Percentiles rank a stretch among this genome's conserved stretches.
Evolutionary conservation across 345 rosid genomes (phyloP).

Genomic region (Eucalyptus pauciflora): DNA sequence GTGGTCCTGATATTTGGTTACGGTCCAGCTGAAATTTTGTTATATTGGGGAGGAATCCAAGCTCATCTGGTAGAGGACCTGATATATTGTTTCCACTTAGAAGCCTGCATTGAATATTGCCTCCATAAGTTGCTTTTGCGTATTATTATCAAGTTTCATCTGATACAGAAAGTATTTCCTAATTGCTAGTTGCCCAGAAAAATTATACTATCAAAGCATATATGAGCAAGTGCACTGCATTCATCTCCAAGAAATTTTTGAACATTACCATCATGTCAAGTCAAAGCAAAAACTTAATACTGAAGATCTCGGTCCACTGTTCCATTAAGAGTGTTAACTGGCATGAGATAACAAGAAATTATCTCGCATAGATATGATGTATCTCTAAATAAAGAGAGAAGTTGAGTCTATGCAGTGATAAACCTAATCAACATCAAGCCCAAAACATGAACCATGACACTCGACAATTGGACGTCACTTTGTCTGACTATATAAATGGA

Average conservation of each 20-base stretch:
- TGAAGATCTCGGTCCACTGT: not conserved
- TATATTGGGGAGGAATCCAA: conserved; percentile 74
- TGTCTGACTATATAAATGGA: not conserved
- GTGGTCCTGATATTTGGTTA: conserved; percentile 65
- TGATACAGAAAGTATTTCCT: not conserved
- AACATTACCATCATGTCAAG: not conserved
- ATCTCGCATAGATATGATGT: not conserved
- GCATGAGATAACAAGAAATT: not conserved
- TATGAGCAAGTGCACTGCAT: not conserved
- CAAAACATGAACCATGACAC: not conserved
- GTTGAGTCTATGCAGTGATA: not conserved
- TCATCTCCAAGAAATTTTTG: not conserved
- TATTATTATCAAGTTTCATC: not conserved
- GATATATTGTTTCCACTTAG: conserved; percentile 73
- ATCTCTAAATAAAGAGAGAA: not conserved
- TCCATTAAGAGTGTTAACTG: not conserved
- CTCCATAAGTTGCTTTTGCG: not conserved
- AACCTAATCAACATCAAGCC: not conserved
- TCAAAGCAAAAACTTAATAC: not conserved
- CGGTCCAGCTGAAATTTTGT: conserved; percentile 80
- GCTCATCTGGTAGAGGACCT: conserved; percentile 77
- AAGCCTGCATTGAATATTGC: conserved; percentile 33
- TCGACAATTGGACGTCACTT: not conserved
- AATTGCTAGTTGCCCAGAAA: not conserved
- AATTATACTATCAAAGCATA: not conserved